A percentile compares a stretch with the other conserved stretches of the same genome.
Evolutionary conservation across 176 grass and related monocot species (phyloP).

Genomic region (Eragrostis nindensis): DNA sequence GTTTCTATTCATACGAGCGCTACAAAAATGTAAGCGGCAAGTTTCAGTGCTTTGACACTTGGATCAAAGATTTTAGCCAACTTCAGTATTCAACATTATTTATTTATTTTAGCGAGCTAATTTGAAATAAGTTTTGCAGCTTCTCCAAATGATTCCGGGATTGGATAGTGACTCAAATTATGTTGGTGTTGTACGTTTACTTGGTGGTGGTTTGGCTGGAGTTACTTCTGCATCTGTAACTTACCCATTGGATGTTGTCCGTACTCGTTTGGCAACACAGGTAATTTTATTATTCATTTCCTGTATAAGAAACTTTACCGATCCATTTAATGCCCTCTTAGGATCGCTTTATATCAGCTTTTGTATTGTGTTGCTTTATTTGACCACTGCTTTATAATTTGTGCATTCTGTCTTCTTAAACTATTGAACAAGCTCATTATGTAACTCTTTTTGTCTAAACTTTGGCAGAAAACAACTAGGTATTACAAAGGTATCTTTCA

Average conservation of each 20-base stretch:
- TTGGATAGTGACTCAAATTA: constrained; percentile 60
- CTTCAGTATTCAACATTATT: background rate
- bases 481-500: constrained; percentile 94
- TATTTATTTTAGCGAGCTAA: constrained; percentile 17
- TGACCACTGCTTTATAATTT: background rate
- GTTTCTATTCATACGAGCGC: constrained; percentile 87
- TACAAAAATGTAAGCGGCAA: constrained; percentile 70
- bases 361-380: constrained; percentile 5
- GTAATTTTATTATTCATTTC: constrained; percentile 42
- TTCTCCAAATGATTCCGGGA: constrained; percentile 65
- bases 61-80: background rate
- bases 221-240: constrained; percentile 87
- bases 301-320: background rate
- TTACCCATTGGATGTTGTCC: constrained; percentile 89
- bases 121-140: constrained; percentile 46
- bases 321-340: background rate
- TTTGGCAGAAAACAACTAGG: constrained; percentile 76
- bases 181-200: constrained; percentile 58
- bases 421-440: constrained; percentile 9
- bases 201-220: constrained; percentile 87
- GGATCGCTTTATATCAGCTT: background rate
- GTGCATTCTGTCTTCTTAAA: constrained; percentile 10
- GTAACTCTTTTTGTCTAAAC: background rate
- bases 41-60: constrained; percentile 15
- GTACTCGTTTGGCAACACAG: constrained; percentile 91